Conservation (phyloP, 306 rosid genomes). For the Astragalus membranaceus region DNA sequence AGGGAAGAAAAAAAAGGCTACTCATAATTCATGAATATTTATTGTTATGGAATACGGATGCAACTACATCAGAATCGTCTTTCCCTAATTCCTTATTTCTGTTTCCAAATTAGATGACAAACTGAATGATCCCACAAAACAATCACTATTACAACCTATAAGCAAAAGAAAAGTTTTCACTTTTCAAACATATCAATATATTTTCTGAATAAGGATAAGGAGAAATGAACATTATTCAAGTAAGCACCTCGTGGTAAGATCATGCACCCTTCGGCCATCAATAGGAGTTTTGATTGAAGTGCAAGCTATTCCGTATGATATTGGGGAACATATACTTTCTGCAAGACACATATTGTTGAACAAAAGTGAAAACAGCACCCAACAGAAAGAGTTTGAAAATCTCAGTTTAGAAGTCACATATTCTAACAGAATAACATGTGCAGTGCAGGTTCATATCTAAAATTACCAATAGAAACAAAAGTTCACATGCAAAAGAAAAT, state of each 20-base stretch:
- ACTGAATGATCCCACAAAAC: slow-evolving; percentile 11
- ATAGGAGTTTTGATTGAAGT: slow-evolving; percentile 43
- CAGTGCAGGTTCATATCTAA: not conserved
- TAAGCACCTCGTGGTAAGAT: slow-evolving; percentile 45
- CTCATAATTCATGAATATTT: not conserved
- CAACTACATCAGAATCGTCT: not conserved
- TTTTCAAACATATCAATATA: not conserved
- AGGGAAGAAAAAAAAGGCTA: not conserved
- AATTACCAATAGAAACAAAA: not conserved
- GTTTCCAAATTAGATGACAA: not conserved
- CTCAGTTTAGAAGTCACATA: not conserved
- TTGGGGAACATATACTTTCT: slow-evolving; percentile 60
- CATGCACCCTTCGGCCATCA: slow-evolving; percentile 50
- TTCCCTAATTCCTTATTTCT: not conserved
- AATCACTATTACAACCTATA: not conserved
- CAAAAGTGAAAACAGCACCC: slow-evolving; percentile 22
- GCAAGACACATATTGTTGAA: slow-evolving; percentile 32
- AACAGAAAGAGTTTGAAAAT: slow-evolving; percentile 8
- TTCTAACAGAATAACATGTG: not conserved
- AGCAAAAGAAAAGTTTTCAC: slow-evolving; percentile 2
- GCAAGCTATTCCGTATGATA: slow-evolving; percentile 40
- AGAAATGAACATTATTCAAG: slow-evolving; percentile 7
- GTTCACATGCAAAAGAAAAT: not conserved
- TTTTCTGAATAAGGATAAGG: slow-evolving; percentile 1
- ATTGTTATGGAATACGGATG: not conserved